Evolutionary conservation across 2,329 filamentous ascomycete genomes (phyloP), one percentile per base, ranked within the genome.

Genomic region (Cladorrhinum sp.): DNA sequence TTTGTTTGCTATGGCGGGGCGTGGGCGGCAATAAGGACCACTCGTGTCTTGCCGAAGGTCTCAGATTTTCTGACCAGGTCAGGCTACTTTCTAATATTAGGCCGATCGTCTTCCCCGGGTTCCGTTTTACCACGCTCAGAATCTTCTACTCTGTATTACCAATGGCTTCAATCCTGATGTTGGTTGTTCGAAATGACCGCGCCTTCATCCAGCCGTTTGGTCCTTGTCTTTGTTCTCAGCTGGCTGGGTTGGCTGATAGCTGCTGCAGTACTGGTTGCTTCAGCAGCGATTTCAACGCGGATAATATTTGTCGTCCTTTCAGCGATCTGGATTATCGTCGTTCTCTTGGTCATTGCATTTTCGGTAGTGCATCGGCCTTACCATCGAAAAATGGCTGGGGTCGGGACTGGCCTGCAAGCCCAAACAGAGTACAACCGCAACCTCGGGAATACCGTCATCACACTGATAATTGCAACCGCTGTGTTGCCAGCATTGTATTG

Each of bases 381-480:
- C 12, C 14, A 30, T 21, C 53, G 9, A 46, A 12, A 55, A 28
- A 6, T 30, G n/a, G 12, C 12, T 46, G 21, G 24, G 21, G 20
- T 20, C 24, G 3, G 12, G 12, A 16, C 36, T 55, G 23, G 16
- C 21, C 16, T 36, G n/a, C 33, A 24, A 30, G 12, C 26, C 18
- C 16, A 33, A 14, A 33, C 36, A 33, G 12, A 30, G 24, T 57
- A 49, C n/a, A 20, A 28, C 24, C 54, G 18, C 14, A 62, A 59
- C 48, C 26, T 56, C 14, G 55, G 28, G 21, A 62, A 49, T 23
- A 62, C 60, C 30, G 33, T 62, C 21, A 33, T 62, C 30, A 59
- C 57, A 1, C 39, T 62, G 8, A 9, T 53, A 4, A 26, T 53
- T 2, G 39, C 60, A 10, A 54, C 48, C 1, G 12, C 46, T 3